Evolutionary conservation across 257 asterid genomes (phyloP), one percentile per base, ranked within the genome.

Genomic region (Solanum tacnaense): DNA sequence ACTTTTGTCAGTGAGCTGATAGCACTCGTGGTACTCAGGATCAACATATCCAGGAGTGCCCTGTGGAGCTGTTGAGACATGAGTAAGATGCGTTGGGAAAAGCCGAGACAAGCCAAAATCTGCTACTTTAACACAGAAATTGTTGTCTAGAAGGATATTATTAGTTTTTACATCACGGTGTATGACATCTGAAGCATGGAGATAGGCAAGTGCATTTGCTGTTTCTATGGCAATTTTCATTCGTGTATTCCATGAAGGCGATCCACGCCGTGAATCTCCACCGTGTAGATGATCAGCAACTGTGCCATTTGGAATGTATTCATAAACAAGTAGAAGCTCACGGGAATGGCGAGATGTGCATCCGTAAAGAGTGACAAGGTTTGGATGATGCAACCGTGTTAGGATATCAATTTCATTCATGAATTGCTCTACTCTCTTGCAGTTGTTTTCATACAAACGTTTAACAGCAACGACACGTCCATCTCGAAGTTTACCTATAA

Each of bases 31-130:
- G 87, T 96, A 95, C 91, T 95, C 98, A 0, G 98, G 98, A 88
- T 96, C 97, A 2, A 95, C 99, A 32, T 95, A 96, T 87, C 98
- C 98, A 0, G 98, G 99, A 7, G 98, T 95, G 23, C 99, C 99
- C 88, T 96, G 99, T 35, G 99, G 98, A 34, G 98, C 98, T 4
- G 98, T 95, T 18, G 99, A 93, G 85, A 94, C 93, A 39, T 96
- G 99, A 5, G 96, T 95, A 27, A 87, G 95, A n/a, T 93, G 72
- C 3, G n/a, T 87, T 23, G 98, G 98, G 92, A 93, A 93, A 25
- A 91, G 86, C 6, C 98, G 87, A 5, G 98, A 96, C 27, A 96
- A 76, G 75, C 98, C 98, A 67, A 96, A 96, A 86, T 96, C 98
- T 41, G 96, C 98, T 29, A 96, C 98, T 91, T 95, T 96, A 29